Evolutionary conservation across 176 grass and related monocot species (phyloP).

Genomic region (Hsuehochloa calcarea): DNA sequence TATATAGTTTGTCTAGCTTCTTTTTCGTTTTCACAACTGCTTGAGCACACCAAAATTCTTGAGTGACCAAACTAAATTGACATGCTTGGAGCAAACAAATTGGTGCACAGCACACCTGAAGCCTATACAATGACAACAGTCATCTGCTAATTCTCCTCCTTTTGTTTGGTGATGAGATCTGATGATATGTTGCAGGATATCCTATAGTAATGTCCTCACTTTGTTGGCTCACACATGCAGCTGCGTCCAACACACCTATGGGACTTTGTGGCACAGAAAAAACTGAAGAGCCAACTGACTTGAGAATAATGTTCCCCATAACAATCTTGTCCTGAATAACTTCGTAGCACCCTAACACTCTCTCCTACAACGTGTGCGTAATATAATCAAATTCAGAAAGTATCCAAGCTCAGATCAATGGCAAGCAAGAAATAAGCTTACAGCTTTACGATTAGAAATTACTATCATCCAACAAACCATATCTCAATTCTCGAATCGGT

Average conservation of each 20-base stretch:
- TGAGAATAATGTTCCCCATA: conserved; percentile 44
- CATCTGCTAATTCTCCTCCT: conserved; percentile 74
- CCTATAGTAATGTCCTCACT: conserved; percentile 64
- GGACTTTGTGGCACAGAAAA: conserved; percentile 71
- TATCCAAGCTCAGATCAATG: neutral
- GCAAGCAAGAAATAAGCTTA: neutral
- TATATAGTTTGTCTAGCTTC: conserved; percentile 19
- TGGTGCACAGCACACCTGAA: conserved; percentile 44
- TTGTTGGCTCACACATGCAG: conserved; percentile 71
- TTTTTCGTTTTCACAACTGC: conserved; percentile 36
- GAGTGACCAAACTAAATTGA: conserved; percentile 44
- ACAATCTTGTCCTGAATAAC: conserved; percentile 67
- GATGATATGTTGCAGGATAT: conserved; percentile 51
- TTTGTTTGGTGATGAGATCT: conserved; percentile 62
- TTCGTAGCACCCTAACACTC: conserved; percentile 68
- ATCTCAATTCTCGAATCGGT: neutral
- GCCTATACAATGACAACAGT: conserved; percentile 16
- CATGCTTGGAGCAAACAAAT: conserved; percentile 42
- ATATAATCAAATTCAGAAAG: conserved; percentile 7
- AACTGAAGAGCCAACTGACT: conserved; percentile 42
- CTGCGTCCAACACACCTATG: conserved; percentile 75
- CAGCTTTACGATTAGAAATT: neutral
- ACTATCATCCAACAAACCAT: neutral
- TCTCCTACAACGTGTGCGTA: conserved; percentile 48
- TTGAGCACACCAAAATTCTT: conserved; percentile 40